Conservation (phyloP, 73 alveolate species). For the Paramecium sexaurelia region DNA sequence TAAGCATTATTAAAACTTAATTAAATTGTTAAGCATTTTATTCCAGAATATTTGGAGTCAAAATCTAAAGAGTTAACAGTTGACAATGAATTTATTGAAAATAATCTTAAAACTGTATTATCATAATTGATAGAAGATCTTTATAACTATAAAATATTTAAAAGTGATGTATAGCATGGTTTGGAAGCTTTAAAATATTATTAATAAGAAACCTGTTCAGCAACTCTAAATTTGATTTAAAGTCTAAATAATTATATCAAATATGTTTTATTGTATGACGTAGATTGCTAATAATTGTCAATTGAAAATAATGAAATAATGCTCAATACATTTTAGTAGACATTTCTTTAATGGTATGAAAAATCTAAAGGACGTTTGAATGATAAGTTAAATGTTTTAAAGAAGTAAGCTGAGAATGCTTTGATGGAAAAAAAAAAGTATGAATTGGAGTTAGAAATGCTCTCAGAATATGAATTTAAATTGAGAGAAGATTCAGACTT, state of each 20-base stretch:
- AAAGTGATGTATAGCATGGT: neutral
- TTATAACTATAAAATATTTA: neutral
- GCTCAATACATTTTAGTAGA: neutral
- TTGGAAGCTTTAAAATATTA: neutral
- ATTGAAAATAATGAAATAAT: neutral
- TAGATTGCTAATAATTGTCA: neutral
- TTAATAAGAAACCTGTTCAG: neutral
- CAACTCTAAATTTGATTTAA: neutral
- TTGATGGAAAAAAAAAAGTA: neutral
- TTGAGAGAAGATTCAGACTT: neutral
- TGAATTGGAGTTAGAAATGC: neutral
- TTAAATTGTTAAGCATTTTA: neutral
- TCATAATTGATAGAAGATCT: neutral
- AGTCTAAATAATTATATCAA: neutral
- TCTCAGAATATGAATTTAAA: neutral
- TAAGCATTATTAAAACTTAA: neutral
- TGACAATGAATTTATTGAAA: neutral
- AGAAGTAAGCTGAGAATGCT: neutral
- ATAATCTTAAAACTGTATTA: neutral
- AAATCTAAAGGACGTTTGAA: neutral
- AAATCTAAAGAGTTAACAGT: neutral
- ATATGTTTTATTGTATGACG: neutral
- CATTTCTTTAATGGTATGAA: conserved; percentile 4
- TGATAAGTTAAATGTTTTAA: neutral
- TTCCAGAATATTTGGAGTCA: neutral